These are phyloP conservation scores for Aspergillus sclerotiicarbonarius DNA, from an alignment of 495 filamentous ascomycete species.

Conservation along the genomic window DNA sequence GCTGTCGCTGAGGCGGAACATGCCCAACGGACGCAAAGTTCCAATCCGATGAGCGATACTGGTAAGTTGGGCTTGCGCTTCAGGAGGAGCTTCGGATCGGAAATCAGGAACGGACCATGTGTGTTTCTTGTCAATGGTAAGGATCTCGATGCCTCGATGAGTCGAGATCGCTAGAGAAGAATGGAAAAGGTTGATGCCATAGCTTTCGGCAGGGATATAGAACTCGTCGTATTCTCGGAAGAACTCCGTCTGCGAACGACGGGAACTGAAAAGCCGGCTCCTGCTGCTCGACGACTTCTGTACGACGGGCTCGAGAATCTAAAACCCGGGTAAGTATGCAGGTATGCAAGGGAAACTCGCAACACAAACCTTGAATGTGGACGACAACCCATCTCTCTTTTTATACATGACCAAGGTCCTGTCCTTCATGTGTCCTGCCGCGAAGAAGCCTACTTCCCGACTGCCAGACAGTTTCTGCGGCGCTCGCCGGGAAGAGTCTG, in stretches of 20 bases:
- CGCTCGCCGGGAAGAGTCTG: constrained; percentile 66
- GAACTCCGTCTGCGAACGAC: constrained; percentile 79
- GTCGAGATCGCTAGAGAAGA: constrained; percentile 88
- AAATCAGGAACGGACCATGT: constrained; percentile 88
- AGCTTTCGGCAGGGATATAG: constrained; percentile 96
- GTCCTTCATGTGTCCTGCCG: constrained; percentile 94
- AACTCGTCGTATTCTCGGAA: constrained; percentile 99
- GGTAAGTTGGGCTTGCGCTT: constrained; percentile 63
- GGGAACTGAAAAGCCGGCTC: constrained; percentile 62
- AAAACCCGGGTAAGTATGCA: constrained; percentile 5
- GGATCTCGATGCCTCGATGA: constrained; percentile 87
- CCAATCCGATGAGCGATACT: constrained; percentile 78
- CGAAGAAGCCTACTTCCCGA: constrained; percentile 94
- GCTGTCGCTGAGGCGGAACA: constrained; percentile 91
- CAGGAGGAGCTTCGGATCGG: constrained; percentile 41
- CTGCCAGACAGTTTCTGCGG: constrained; percentile 87
- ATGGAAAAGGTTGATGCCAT: constrained; percentile 93
- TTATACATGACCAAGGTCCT: constrained; percentile 93
- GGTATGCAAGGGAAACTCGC: not conserved
- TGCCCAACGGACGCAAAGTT: constrained; percentile 81
- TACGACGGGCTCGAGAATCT: constrained; percentile 89
- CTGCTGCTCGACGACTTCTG: constrained; percentile 65
- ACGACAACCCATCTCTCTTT: constrained; percentile 85
- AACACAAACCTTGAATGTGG: constrained; percentile 73
- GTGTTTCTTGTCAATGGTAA: constrained; percentile 94